Conservation (phyloP, 306 rosid species). For the Purshia tridentata region DNA sequence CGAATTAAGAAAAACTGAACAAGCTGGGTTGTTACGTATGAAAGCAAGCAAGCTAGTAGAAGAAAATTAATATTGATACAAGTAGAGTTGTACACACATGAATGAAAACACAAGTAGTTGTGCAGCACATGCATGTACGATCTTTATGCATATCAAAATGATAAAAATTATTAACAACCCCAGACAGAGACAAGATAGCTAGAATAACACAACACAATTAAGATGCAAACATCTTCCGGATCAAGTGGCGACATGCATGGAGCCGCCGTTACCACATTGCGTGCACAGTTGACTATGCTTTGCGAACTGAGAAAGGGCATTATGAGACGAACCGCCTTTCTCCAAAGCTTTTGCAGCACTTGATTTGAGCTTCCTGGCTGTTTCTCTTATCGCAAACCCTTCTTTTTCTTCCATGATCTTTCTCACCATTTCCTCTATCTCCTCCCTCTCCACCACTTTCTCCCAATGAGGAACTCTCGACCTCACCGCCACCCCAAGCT, state of each 20-base stretch:
- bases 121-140: too few relatives aligned
- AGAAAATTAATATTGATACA: too few relatives aligned
- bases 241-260: neutral
- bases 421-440: conserved; percentile 36
- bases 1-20: too few relatives aligned
- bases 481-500: conserved; percentile 26
- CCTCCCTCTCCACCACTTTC: conserved; percentile 31
- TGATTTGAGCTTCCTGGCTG: conserved; percentile 23
- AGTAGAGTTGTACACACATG: too few relatives aligned
- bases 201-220: too few relatives aligned
- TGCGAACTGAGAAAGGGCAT: conserved; percentile 23
- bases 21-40: too few relatives aligned
- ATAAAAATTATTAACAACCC: too few relatives aligned
- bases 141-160: too few relatives aligned
- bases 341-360: conserved; percentile 34
- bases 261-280: neutral
- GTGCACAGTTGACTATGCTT: neutral
- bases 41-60: too few relatives aligned
- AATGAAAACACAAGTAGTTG: too few relatives aligned
- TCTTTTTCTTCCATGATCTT: conserved; percentile 42
- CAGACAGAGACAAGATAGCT: too few relatives aligned
- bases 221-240: too few relatives aligned
- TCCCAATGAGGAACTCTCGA: neutral
- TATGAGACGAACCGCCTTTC: conserved; percentile 33
- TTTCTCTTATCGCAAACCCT: conserved; percentile 20